A percentile compares a stretch with the other conserved stretches of the same genome.
phyloP scores from a whole-genome alignment of 352 stramenopile species.

The Pythium brassicae region DNA sequence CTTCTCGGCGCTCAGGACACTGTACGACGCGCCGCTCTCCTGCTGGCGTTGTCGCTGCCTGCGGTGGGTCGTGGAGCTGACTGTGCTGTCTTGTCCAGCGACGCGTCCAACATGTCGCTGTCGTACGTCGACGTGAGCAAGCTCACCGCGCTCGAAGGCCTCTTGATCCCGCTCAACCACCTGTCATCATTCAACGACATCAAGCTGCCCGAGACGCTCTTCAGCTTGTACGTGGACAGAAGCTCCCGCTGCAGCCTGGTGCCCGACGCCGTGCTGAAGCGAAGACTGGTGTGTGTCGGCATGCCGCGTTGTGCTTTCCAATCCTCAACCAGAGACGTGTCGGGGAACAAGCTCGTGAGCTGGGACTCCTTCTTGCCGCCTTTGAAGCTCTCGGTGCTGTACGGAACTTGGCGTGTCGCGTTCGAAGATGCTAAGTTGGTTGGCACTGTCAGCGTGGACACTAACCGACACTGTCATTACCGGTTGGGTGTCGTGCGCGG shows the following conservation, averaged over 20 bases:
- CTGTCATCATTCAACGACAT: constrained; percentile 9
- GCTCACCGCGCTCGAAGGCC: constrained; percentile 2
- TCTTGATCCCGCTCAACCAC: constrained; percentile 11
- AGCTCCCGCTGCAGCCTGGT: too few species aligned
- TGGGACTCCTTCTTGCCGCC: constrained; percentile 4
- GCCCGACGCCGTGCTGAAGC: background rate
- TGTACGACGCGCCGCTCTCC: constrained; percentile 8
- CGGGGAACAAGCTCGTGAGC: constrained; percentile 9
- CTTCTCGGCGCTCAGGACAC: constrained; percentile 3
- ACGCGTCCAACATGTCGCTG: constrained; percentile 14
- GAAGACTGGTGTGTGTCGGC: background rate
- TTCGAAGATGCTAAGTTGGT: too few species aligned
- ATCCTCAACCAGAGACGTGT: constrained; percentile 7
- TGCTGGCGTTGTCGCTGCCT: background rate
- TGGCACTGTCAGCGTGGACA: background rate
- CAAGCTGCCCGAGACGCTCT: constrained; percentile 3
- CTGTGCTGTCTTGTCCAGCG: background rate
- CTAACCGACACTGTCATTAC: background rate
- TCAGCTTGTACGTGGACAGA: constrained; percentile 3
- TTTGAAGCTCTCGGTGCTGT: constrained; percentile 8
- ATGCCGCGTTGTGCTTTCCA: background rate
- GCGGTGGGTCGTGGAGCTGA: too few species aligned
- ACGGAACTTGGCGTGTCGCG: background rate
- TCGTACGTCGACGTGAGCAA: constrained; percentile 1
- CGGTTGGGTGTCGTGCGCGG: too few species aligned